phyloP scores from a whole-genome alignment of 1,284 basidiomycete species.

The Tilletia caries region DNA sequence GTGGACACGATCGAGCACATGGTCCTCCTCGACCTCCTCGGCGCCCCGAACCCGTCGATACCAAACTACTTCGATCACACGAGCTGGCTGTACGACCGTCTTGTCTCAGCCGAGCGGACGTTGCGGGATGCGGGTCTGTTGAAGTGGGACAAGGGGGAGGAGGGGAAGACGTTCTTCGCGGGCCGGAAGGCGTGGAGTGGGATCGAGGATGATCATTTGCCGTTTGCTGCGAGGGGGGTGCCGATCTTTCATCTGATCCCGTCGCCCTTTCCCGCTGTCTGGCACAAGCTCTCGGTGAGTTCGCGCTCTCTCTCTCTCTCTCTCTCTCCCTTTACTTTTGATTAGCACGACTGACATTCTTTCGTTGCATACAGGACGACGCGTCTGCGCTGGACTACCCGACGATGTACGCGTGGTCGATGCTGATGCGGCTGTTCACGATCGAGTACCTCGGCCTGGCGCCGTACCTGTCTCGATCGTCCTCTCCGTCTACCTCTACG shows the following conservation, averaged over 20 bases:
- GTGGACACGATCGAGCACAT: conserved; percentile 49
- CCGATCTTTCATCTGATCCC: conserved; percentile 86
- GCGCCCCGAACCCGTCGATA: conserved; percentile 33
- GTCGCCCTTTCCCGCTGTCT: conserved; percentile 81
- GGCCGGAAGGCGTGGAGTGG: conserved; percentile 56
- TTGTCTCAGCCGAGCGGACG: conserved; percentile 32
- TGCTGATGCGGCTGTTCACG: conserved; percentile 80
- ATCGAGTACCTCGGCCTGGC: conserved; percentile 80
- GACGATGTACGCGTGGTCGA: conserved; percentile 76
- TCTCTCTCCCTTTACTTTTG: neutral
- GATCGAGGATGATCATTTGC: conserved; percentile 91
- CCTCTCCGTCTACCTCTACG: too few relatives aligned
- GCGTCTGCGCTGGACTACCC: conserved; percentile 77
- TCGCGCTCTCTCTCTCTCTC: neutral
- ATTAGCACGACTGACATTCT: too few relatives aligned
- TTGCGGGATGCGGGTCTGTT: conserved; percentile 15
- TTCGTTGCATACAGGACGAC: conserved; percentile 67
- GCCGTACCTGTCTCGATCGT: conserved; percentile 15
- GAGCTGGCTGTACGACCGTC: conserved; percentile 34
- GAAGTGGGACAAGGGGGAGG: conserved; percentile 14
- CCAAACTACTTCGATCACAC: conserved; percentile 42
- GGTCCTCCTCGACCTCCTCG: conserved; percentile 48
- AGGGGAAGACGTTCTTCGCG: conserved; percentile 26
- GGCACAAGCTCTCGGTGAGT: conserved; percentile 63
- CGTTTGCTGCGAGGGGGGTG: conserved; percentile 80